Percentiles rank a stretch among this genome's conserved stretches.
Evolutionary conservation across 2,329 filamentous ascomycete genomes (phyloP).

Genomic region (Blastomyces silverae): DNA sequence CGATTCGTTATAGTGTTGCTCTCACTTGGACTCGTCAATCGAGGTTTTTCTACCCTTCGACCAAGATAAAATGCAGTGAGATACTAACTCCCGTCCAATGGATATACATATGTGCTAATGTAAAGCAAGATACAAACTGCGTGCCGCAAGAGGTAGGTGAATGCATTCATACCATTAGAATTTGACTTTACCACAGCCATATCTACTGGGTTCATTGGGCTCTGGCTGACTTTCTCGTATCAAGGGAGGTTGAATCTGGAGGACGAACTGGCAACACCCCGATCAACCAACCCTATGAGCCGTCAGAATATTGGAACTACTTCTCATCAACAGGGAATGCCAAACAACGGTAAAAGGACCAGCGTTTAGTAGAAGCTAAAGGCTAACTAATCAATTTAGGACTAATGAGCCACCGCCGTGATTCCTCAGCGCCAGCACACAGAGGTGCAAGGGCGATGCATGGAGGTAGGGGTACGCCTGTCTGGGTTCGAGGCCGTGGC

Average conservation of each 20-base stretch:
- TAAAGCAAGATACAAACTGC: constrained; percentile 15
- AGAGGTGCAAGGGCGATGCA: background rate
- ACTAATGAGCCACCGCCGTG: too few relatives aligned
- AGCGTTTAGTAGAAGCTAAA: background rate
- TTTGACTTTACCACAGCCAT: background rate
- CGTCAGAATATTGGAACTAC: background rate
- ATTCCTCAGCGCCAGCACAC: background rate
- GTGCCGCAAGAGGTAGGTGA: constrained; percentile 15
- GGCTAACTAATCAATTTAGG: background rate
- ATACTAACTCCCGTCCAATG: background rate
- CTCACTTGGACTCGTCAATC: background rate
- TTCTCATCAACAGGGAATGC: background rate
- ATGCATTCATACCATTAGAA: background rate
- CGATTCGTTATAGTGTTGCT: background rate
- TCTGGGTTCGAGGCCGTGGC: constrained; percentile 10
- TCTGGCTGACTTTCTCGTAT: constrained; percentile 4
- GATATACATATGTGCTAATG: constrained; percentile 14
- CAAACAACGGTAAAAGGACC: background rate
- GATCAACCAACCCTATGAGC: background rate
- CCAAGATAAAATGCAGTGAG: constrained; percentile 16
- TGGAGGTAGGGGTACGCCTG: constrained; percentile 1
- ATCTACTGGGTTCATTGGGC: background rate
- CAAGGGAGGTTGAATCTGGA: constrained; percentile 9
- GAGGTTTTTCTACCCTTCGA: background rate
- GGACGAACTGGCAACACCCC: background rate